Evolutionary conservation across 306 rosid species (phyloP).

Genomic region (Nissolia schottii): DNA sequence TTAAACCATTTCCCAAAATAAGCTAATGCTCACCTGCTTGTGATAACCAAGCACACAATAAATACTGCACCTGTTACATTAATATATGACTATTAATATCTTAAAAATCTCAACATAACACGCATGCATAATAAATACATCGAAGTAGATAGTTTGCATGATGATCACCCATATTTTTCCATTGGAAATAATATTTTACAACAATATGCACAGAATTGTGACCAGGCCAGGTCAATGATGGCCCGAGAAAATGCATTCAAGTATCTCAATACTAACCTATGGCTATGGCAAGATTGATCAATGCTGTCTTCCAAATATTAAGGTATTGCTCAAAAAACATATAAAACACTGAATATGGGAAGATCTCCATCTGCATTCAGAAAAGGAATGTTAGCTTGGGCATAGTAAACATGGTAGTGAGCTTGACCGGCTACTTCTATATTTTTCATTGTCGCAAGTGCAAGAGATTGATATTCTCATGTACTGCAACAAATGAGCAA

Average conservation of each 20-base stretch:
- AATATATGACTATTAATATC: slow-evolving; percentile 29
- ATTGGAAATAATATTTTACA: not conserved
- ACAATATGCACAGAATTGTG: slow-evolving; percentile 8
- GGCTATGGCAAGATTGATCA: slow-evolving; percentile 92
- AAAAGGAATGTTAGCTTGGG: slow-evolving; percentile 32
- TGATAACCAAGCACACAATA: slow-evolving; percentile 81
- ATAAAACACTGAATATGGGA: slow-evolving; percentile 93
- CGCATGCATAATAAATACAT: slow-evolving; percentile 4
- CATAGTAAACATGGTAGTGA: not conserved
- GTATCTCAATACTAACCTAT: slow-evolving; percentile 63
- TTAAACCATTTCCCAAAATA: slow-evolving; percentile 21
- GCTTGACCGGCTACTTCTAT: not conserved
- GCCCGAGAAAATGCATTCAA: not conserved
- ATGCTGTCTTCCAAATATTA: slow-evolving; percentile 91
- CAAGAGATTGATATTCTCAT: slow-evolving; percentile 17
- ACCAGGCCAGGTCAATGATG: not conserved
- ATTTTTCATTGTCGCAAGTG: not conserved
- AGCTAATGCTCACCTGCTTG: slow-evolving; percentile 67
- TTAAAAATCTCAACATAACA: not conserved
- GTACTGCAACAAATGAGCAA: slow-evolving; percentile 4
- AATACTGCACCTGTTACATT: slow-evolving; percentile 91
- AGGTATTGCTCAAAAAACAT: slow-evolving; percentile 99
- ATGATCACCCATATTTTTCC: not conserved
- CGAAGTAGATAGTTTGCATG: not conserved
- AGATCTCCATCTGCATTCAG: slow-evolving; percentile 89